Conservation (phyloP, 331 rosid species). For the Stylosanthes scabra region DNA sequence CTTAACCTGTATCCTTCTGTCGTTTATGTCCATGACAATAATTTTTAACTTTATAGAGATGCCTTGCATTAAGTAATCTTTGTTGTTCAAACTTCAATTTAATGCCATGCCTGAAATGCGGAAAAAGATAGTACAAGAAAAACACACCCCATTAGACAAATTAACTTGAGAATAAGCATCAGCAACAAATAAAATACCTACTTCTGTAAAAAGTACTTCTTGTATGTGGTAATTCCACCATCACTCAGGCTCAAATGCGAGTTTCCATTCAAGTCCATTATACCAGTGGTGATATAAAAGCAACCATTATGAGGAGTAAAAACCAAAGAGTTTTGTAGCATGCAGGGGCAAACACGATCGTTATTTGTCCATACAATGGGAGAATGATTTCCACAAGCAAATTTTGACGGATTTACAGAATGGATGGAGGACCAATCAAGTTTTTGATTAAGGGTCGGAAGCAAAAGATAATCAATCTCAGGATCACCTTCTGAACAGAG, state of each 20-base stretch:
- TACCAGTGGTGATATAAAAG: conserved; percentile 59
- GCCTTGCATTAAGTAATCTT: conserved; percentile 58
- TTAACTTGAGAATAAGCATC: conserved; percentile 10
- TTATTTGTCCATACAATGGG: conserved; percentile 41
- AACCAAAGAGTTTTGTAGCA: conserved; percentile 62
- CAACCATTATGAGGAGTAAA: conserved; percentile 69
- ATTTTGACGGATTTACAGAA: conserved; percentile 44
- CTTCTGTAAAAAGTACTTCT: conserved; percentile 54
- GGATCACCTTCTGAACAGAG: conserved; percentile 42
- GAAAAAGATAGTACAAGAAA: background rate
- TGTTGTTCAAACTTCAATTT: conserved; percentile 54
- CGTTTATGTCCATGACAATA: conserved; percentile 45
- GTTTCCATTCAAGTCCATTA: conserved; percentile 58
- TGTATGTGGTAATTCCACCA: conserved; percentile 60
- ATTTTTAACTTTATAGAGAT: conserved; percentile 58
- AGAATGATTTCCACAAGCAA: conserved; percentile 17
- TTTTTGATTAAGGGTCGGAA: conserved; percentile 50
- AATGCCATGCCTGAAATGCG: conserved; percentile 62
- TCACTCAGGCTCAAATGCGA: conserved; percentile 49
- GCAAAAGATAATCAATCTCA: conserved; percentile 76
- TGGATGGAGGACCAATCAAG: conserved; percentile 62
- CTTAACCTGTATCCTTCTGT: conserved; percentile 63
- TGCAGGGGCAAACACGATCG: conserved; percentile 52
- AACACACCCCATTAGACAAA: background rate
- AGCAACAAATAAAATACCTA: conserved; percentile 43